Percentiles rank a stretch among this genome's conserved stretches.
Evolutionary conservation across 2,329 filamentous ascomycete genomes (phyloP).

Genomic region (Beauveria australis): DNA sequence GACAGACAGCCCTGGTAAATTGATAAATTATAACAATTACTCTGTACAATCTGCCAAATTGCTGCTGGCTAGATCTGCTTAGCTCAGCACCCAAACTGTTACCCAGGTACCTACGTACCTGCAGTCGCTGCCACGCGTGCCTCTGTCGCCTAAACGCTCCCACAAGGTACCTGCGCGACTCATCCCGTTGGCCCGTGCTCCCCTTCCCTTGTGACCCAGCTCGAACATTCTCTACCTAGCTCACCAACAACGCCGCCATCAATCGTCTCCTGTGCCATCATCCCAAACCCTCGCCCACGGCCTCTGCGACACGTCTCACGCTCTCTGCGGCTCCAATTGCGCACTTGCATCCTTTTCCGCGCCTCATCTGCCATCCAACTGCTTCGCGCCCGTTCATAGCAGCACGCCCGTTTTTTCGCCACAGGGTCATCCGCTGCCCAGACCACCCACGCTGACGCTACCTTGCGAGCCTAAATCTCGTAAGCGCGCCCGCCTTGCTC

Average conservation of each 20-base stretch:
- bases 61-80: not conserved
- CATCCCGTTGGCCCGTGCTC: conserved; percentile 11
- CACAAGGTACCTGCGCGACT: not conserved
- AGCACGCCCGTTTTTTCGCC: not conserved
- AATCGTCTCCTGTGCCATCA: conserved; percentile 4
- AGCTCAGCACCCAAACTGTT: not conserved
- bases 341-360: not conserved
- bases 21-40: no score
- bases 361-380: not conserved
- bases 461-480: conserved; percentile 8
- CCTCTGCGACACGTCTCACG: conserved; percentile 12
- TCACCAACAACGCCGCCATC: conserved; percentile 1
- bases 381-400: not conserved
- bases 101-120: not conserved
- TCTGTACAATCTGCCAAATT: no score
- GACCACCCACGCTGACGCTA: conserved; percentile 6
- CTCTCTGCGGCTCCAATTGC: conserved; percentile 10
- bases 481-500: conserved; percentile 6
- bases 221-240: conserved; percentile 11
- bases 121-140: conserved; percentile 4
- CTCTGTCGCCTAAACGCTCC: conserved; percentile 3
- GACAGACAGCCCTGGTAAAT: no score
- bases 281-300: not conserved
- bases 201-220: not conserved
- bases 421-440: not conserved